Conservation (phyloP, 2,329 filamentous ascomycete species). For the Pestalotiopsis sp. region DNA sequence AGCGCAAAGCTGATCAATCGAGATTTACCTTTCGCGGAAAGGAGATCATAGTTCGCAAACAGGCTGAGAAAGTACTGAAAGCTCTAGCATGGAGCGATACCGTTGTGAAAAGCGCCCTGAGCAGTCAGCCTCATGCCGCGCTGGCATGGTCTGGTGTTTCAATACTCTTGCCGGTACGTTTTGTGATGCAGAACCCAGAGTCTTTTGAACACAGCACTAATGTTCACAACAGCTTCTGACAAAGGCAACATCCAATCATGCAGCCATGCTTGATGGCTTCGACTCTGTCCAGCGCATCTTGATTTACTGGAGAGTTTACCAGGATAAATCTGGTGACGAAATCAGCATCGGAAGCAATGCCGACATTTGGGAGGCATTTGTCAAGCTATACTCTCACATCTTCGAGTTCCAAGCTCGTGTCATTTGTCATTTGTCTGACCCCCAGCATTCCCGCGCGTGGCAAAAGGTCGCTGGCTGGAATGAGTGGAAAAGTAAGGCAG, state of each 20-base stretch:
- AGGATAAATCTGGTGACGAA: not conserved
- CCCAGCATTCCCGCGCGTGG: constrained; percentile 20
- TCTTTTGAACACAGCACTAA: not conserved
- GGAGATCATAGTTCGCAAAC: constrained; percentile 22
- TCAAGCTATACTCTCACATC: constrained; percentile 25
- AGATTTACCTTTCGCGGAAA: constrained; percentile 19
- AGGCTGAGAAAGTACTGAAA: constrained; percentile 25
- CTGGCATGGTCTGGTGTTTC: constrained; percentile 27
- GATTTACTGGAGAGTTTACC: not conserved
- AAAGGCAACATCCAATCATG: not conserved
- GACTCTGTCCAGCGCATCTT: not conserved
- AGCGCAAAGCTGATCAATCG: constrained; percentile 21
- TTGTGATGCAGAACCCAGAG: not conserved
- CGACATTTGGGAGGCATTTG: not conserved
- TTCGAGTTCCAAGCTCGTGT: constrained; percentile 24
- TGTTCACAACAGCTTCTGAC: not conserved
- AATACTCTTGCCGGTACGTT: not conserved
- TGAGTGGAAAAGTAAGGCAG: constrained; percentile 9
- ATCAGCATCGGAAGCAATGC: not conserved
- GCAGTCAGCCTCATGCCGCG: constrained; percentile 25
- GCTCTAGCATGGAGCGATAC: constrained; percentile 26
- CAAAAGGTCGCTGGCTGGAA: constrained; percentile 16
- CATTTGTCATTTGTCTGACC: constrained; percentile 17
- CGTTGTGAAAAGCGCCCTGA: constrained; percentile 24
- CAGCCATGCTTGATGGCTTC: not conserved